Conservation (phyloP, 345 rosid genomes). For the Murraya koenigii region DNA sequence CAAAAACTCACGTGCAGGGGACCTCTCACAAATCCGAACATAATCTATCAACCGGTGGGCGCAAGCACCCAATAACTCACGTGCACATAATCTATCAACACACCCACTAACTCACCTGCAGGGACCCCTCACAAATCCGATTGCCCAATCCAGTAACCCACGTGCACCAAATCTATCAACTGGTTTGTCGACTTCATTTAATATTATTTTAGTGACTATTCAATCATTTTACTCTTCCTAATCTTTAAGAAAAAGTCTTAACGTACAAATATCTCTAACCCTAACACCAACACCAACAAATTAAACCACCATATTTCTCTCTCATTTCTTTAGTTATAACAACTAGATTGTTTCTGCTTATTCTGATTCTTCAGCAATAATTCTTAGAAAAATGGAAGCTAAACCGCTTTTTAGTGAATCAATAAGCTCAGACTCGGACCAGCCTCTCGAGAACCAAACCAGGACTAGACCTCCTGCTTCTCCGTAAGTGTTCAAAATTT, state of each 20-base stretch:
- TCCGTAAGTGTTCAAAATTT: constrained; percentile 43
- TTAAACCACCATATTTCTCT: neutral
- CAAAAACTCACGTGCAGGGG: too few species aligned
- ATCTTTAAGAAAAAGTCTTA: too few species aligned
- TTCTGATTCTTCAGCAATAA: neutral
- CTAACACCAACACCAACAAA: neutral
- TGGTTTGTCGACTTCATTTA: too few species aligned
- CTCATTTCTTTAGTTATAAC: neutral
- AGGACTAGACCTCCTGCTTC: constrained; percentile 51
- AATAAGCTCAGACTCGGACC: constrained; percentile 29
- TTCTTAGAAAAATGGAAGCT: constrained; percentile 45
- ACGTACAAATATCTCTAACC: neutral
- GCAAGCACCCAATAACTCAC: too few species aligned
- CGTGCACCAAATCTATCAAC: too few species aligned
- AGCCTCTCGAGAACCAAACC: constrained; percentile 48
- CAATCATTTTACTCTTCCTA: neutral
- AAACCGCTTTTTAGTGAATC: constrained; percentile 47
- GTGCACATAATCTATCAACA: too few species aligned
- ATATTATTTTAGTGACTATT: neutral
- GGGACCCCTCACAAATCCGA: too few species aligned
- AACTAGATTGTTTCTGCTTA: neutral
- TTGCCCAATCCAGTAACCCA: too few species aligned
- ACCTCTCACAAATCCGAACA: too few species aligned
- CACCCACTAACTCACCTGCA: too few species aligned
- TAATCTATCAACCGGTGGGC: too few species aligned